Evolutionary conservation across 148 eudicot species (phyloP).

Genomic region (Silene latifolia): DNA sequence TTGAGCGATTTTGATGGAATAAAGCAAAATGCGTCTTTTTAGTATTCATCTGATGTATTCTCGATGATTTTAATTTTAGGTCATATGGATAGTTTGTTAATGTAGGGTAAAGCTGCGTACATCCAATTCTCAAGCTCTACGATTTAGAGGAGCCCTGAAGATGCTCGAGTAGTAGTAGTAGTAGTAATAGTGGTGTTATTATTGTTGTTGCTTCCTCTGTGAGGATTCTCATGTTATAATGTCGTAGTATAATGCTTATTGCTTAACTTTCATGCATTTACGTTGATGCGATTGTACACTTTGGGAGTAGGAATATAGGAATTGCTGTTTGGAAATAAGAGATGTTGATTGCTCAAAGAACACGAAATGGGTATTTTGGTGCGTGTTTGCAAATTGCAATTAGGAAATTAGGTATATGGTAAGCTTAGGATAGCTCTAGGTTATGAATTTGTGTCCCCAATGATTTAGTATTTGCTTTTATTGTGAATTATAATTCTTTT

Average conservation of each 20-base stretch:
- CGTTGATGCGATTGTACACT: not conserved
- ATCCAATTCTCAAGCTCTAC: too few species aligned
- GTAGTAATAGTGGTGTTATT: too few species aligned
- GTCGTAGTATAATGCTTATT: not conserved
- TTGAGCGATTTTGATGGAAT: too few species aligned
- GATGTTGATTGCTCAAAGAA: not conserved
- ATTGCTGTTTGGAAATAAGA: not conserved
- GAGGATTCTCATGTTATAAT: not conserved
- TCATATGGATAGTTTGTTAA: too few species aligned
- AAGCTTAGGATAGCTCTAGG: not conserved
- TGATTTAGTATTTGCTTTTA: not conserved
- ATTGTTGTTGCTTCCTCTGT: not conserved
- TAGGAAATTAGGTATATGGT: not conserved
- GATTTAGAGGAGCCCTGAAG: too few species aligned
- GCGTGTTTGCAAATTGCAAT: not conserved
- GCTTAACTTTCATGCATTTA: not conserved
- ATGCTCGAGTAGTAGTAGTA: too few species aligned
- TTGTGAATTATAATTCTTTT: not conserved
- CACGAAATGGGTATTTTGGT: not conserved
- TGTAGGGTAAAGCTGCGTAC: too few species aligned
- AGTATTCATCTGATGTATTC: too few species aligned
- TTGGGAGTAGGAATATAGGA: not conserved
- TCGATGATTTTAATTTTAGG: too few species aligned
- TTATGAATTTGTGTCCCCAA: not conserved
- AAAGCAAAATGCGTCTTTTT: too few species aligned